Base-by-base conservation (phyloP, 2,329 filamentous ascomycete species). In the Microcera coccophila region DNA sequence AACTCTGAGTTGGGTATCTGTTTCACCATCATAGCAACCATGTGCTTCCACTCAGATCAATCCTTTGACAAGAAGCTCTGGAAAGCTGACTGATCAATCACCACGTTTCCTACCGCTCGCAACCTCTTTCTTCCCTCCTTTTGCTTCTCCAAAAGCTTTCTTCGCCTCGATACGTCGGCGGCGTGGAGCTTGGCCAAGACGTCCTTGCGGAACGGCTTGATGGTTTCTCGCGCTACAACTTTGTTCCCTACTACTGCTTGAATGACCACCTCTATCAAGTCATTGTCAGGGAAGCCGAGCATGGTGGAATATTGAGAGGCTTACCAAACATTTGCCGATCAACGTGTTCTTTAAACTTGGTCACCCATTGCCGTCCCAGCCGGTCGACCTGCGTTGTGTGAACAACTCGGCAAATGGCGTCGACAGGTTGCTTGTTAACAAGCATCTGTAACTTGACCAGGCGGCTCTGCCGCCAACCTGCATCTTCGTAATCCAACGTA, bases 201-300 rank as follows among this genome's bases (percentile, higher is more conserved):
- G 57, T 98, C 93, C 66, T 98, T 98, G 36, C 93, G 77, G 66
- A 95, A 98, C 0, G 93, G 89, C 71, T 97, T 97, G 63, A 98
- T 84, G 0, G 90, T 96, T 63, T 97, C 93, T 60, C 93, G 76
- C 0, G 93, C 93, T 4, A 98, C 79, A 39, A 98, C 84, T 38
- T 84, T 80, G 54, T 81, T 82, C 3, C 90, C 91, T 0, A 87
- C 85, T 0, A 87, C 84, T 3, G 93, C 91, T 67, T 98, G 93
- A 50, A 98, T 97, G 42, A 97, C 75, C 17, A 98, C 82, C 69
- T 98, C 93, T 72, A 26, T 10, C 21, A 17, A 4, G n/a, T 7
- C 1, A 21, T 52, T 37, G 58, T 39, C 42, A 35, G 42, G 37
- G 12, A 19, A 29, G n/a, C n/a, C n/a, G n/a, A n/a, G n/a, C 4